Conservation (phyloP, 192 early-diverging fungal genomes). For the Entomortierella parvispora region DNA sequence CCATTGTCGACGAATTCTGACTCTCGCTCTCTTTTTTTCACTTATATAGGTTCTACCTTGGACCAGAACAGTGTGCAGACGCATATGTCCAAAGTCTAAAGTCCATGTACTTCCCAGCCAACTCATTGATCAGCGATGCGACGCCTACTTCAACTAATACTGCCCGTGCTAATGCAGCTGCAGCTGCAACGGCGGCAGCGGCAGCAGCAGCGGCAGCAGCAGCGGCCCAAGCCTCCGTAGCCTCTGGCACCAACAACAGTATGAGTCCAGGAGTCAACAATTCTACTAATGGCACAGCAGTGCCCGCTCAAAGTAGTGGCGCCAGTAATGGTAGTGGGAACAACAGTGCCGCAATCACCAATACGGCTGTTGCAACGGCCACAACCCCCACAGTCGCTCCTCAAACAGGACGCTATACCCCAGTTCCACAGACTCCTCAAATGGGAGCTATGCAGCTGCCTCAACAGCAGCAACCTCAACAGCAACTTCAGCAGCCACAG, state of each 20-base stretch:
- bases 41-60: slow-evolving; percentile 31
- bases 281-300: not conserved
- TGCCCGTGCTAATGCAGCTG: slow-evolving; percentile 30
- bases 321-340: not conserved
- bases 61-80: slow-evolving; percentile 50
- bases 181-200: slow-evolving; percentile 7
- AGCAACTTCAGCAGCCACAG: slow-evolving; percentile 14
- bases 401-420: slow-evolving; percentile 43
- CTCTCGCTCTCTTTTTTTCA: not conserved
- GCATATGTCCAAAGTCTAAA: slow-evolving; percentile 48
- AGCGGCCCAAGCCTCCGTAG: not conserved
- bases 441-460: slow-evolving; percentile 43
- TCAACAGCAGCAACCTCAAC: slow-evolving; percentile 26
- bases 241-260: too few relatives aligned
- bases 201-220: slow-evolving; percentile 10
- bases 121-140: slow-evolving; percentile 39
- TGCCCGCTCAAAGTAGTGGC: not conserved
- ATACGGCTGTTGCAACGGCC: not conserved
- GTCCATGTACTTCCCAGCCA: slow-evolving; percentile 33
- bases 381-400: too few relatives aligned
- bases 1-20: not conserved
- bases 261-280: not conserved
- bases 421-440: slow-evolving; percentile 48
- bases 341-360: not conserved
- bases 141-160: slow-evolving; percentile 43